Base-by-base conservation (phyloP, 768 basidiomycete species). In the Termitomyces heimii region DNA sequence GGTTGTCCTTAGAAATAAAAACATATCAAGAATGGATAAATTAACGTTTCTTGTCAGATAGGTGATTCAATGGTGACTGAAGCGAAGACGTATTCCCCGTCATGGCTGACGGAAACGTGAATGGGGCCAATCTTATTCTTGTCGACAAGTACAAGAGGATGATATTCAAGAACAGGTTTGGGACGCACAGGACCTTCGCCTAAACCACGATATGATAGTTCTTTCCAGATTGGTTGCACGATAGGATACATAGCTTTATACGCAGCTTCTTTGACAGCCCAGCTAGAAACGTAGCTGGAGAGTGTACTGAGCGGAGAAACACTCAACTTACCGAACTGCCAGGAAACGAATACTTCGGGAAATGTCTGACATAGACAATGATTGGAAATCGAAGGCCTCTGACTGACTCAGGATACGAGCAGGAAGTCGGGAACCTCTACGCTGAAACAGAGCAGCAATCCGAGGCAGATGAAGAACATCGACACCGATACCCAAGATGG, bases 231-330 rank as follows among this genome's bases (percentile, higher is more conserved):
- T 18, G 88, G 82, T 32, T 65, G 73, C 42, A 79, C 66, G 20
- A 57, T 31, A 0, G 91, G 91, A 66, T 83, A 91, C 57, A 92
- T 65, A 0, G 92, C 92, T 66, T 94, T 94, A 74, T 93, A 94
- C 0, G 85, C 84, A 0, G 92, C 89, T 70, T 94, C 92, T 63
- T 94, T 94, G 20, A 89, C 80, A 32, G 83, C 77, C 89, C 90
- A 94, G 16, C 92, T 94, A 62, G 28, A 20, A 48, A 42, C 16
- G 20, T 18, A 4, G 20, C 24, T 39, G 13, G 31, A 40, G 20
- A 20, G 5, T 9, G 37, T 28, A 39, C n/a, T 52, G 28, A 32
- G 49, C 31, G 10, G 31, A 14, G 52, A 35, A 20, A 50, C 24
- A 59, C 13, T n/a, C 48, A 14, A 47, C 82, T 22, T 66, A 92